Conservation (phyloP, 192 early-diverging fungal genomes). For the Chytriomyces hyalinus region DNA sequence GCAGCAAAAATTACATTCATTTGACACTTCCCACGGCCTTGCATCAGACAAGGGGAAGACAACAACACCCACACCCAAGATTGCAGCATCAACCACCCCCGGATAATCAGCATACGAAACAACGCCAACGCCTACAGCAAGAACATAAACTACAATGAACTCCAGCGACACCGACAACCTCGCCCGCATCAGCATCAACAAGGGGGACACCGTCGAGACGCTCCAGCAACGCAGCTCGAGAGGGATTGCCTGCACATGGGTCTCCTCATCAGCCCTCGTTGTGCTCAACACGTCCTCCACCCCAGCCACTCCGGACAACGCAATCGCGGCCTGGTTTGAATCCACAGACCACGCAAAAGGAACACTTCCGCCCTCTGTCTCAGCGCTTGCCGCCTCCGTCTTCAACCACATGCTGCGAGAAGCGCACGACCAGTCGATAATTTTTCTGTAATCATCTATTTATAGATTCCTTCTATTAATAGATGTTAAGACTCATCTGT, state of each 20-base stretch:
- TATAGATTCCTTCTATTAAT: too few relatives aligned
- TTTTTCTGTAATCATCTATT: slow-evolving; percentile 76
- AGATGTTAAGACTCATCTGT: neutral
- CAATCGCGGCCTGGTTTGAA: neutral
- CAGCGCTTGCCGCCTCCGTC: slow-evolving; percentile 75
- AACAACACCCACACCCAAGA: too few relatives aligned
- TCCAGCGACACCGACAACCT: too few relatives aligned
- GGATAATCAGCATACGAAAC: too few relatives aligned
- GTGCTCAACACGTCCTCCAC: neutral
- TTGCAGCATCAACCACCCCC: too few relatives aligned
- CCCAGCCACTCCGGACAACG: neutral
- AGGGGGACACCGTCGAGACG: neutral
- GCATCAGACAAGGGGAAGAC: too few relatives aligned
- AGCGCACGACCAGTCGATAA: slow-evolving; percentile 88
- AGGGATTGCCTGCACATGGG: neutral
- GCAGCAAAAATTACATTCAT: too few relatives aligned
- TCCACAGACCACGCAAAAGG: neutral
- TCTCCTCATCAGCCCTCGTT: neutral
- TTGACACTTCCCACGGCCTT: too few relatives aligned
- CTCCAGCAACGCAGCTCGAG: neutral
- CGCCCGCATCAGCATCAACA: neutral
- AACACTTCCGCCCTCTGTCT: slow-evolving; percentile 70
- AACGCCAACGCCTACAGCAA: too few relatives aligned
- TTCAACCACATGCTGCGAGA: slow-evolving; percentile 92
- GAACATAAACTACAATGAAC: too few relatives aligned